Evolutionary conservation across 352 stramenopile species (phyloP).

Genomic region (Pythium dissotocum): DNA sequence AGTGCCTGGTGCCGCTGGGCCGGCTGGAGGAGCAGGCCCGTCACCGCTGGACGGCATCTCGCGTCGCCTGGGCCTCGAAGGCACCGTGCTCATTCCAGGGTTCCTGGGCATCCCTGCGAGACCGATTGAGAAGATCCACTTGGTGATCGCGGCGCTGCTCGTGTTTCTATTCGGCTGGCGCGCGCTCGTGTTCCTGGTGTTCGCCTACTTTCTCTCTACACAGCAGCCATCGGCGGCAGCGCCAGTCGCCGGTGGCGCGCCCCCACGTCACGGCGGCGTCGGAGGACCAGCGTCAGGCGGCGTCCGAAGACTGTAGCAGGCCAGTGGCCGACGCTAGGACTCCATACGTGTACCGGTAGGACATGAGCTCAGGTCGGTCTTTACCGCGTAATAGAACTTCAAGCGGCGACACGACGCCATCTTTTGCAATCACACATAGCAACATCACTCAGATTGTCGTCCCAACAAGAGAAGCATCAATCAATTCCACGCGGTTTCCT

Average conservation of each 20-base stretch:
- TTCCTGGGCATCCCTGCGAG: slow-evolving; percentile 54
- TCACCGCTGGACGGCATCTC: slow-evolving; percentile 54
- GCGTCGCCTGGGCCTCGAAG: slow-evolving; percentile 59
- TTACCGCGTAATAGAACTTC: not conserved
- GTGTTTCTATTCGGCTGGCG: slow-evolving; percentile 69
- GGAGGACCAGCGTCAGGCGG: slow-evolving; percentile 6
- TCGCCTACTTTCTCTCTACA: slow-evolving; percentile 63
- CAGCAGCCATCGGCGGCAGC: slow-evolving; percentile 44
- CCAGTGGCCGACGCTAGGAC: not conserved
- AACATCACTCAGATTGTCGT: not conserved
- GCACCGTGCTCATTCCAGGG: slow-evolving; percentile 56
- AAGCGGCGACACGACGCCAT: not conserved
- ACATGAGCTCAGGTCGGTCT: too few relatives aligned
- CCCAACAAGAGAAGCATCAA: not conserved
- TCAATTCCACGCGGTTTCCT: not conserved
- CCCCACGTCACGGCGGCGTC: slow-evolving; percentile 12
- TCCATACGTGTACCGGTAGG: not conserved
- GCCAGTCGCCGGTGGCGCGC: slow-evolving; percentile 19
- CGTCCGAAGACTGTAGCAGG: slow-evolving; percentile 21
- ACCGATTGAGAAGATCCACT: slow-evolving; percentile 70
- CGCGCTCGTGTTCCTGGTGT: slow-evolving; percentile 66
- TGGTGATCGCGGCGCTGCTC: slow-evolving; percentile 57
- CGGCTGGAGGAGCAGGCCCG: slow-evolving; percentile 2
- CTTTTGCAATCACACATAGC: not conserved
- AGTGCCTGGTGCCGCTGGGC: slow-evolving; percentile 8